A percentile compares a stretch with the other conserved stretches of the same genome.
Conservation (phyloP, 805 yeast genomes). For the Candida lessepsii region DNA sequence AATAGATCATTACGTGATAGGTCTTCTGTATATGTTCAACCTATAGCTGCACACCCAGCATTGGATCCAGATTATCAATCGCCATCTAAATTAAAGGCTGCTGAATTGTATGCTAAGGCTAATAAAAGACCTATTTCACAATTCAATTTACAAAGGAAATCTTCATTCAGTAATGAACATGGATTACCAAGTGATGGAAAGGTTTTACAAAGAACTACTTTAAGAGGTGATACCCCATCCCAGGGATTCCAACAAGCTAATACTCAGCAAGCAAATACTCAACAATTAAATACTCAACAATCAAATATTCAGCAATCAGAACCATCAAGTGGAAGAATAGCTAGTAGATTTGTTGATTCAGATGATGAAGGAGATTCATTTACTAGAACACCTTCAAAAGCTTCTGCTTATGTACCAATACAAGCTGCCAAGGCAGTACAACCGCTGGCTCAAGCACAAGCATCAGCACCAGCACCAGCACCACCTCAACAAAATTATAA, state of each 20-base stretch:
- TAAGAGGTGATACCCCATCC: constrained; percentile 9
- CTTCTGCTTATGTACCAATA: neutral
- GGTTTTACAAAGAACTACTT: constrained; percentile 12
- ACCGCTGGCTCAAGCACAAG: too few relatives aligned
- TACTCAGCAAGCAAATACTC: constrained; percentile 2
- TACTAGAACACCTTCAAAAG: neutral
- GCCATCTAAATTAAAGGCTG: constrained; percentile 45
- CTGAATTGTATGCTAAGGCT: constrained; percentile 54
- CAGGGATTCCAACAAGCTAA: constrained; percentile 2
- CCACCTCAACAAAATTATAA: neutral
- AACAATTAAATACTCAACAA: constrained; percentile 5
- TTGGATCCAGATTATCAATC: constrained; percentile 37
- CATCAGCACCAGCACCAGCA: too few relatives aligned
- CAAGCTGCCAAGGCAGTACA: too few relatives aligned
- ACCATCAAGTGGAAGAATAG: neutral
- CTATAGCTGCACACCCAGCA: constrained; percentile 41
- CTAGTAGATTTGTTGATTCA: constrained; percentile 60
- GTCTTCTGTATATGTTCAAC: constrained; percentile 28
- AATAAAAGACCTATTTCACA: constrained; percentile 39
- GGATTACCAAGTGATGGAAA: constrained; percentile 7
- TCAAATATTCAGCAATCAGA: constrained; percentile 5
- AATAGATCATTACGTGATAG: constrained; percentile 28
- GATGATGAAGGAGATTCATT: constrained; percentile 47
- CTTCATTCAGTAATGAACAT: constrained; percentile 14
- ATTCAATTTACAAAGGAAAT: constrained; percentile 25